Evolutionary conservation across 1,284 basidiomycete species (phyloP), one percentile per base, ranked within the genome.

Genomic region (Agroathelia rolfsii): DNA sequence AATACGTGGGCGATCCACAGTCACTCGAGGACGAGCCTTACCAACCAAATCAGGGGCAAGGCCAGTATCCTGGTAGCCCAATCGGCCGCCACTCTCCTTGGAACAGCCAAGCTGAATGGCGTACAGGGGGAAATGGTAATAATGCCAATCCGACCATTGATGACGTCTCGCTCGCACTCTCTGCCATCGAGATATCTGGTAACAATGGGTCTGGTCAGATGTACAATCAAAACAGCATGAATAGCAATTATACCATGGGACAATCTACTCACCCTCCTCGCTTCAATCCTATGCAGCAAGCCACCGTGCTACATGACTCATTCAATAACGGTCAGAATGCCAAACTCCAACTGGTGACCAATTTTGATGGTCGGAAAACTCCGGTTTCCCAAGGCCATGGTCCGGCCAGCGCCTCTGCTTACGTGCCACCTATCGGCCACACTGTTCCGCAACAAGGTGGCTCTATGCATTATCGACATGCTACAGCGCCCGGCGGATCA

Each of bases 91-190:
- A 64, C 19, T 76, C 76, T 18, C 76, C 79, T 3, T 85, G 83
- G 80, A 61, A 55, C 29, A 59, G 61, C 7, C 62, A 53, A 33
- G 64, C 62, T 39, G 80, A 81, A 37, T 84, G 81, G 82, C 69
- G 76, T 37, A 45, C 62, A 15, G 58, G 66, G 5, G 56, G 60
- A 25, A 15, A 19, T 21, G 41, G 41, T 11, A 13, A 27, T 22
- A 37, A 28, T 5, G 28, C 53, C 28, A 65, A 57, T 39, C 41
- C 51, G 16, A 61, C 60, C 24, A 69, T 85, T 34, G 83, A 86
- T 45, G 83, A 87, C 37, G 76, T 86, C 13, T 70, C 78, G 44
- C 72, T 74, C 27, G 82, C 79, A 9, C 58, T 85, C 18, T 76
- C 77, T 8, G 55, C 68, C 13, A 61, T 85, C 32, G 81, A 84